Evolutionary conservation across 352 stramenopile species (phyloP).

Genomic region (Globisporangium nodosum): DNA sequence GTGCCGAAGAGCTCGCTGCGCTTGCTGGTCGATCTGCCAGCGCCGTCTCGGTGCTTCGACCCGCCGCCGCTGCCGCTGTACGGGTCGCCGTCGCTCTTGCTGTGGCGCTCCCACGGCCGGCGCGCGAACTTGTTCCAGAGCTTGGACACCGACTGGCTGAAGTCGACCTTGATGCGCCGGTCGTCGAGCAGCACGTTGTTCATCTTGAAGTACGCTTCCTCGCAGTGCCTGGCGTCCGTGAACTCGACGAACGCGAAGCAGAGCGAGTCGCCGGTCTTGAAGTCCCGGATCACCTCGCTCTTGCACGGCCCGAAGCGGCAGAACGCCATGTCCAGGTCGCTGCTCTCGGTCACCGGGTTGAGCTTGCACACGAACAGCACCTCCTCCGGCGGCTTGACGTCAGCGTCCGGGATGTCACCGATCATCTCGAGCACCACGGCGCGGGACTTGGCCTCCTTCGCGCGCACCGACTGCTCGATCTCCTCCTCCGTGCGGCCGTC

Average conservation of each 20-base stretch:
- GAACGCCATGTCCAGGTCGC: slow-evolving; percentile 94
- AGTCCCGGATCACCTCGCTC: slow-evolving; percentile 96
- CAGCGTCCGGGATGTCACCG: slow-evolving; percentile 95
- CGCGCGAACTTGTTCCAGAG: slow-evolving; percentile 92
- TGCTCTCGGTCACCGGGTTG: slow-evolving; percentile 92
- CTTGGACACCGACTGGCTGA: slow-evolving; percentile 98
- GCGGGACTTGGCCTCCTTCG: slow-evolving; percentile 92
- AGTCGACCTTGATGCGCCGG: slow-evolving; percentile 94
- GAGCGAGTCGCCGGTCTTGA: slow-evolving; percentile 95
- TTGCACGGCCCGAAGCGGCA: slow-evolving; percentile 87
- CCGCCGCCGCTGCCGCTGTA: slow-evolving; percentile 11
- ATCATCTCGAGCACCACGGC: slow-evolving; percentile 99
- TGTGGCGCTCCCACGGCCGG: slow-evolving; percentile 54
- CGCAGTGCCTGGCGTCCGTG: slow-evolving; percentile 89
- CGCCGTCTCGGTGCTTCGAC: slow-evolving; percentile 2
- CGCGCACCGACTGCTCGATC: slow-evolving; percentile 82
- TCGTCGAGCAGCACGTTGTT: slow-evolving; percentile 99
- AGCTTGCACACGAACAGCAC: slow-evolving; percentile 98
- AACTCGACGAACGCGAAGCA: slow-evolving; percentile 99
- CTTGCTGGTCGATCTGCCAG: background rate
- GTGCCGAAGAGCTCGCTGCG: slow-evolving; percentile 20
- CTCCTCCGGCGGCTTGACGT: slow-evolving; percentile 97
- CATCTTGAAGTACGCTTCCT: slow-evolving; percentile 99
- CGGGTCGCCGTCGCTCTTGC: slow-evolving; percentile 46
- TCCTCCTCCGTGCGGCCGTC: slow-evolving; percentile 79